phyloP scores from a whole-genome alignment of 495 filamentous ascomycete species.

The Beverwykella pulmonaria region DNA sequence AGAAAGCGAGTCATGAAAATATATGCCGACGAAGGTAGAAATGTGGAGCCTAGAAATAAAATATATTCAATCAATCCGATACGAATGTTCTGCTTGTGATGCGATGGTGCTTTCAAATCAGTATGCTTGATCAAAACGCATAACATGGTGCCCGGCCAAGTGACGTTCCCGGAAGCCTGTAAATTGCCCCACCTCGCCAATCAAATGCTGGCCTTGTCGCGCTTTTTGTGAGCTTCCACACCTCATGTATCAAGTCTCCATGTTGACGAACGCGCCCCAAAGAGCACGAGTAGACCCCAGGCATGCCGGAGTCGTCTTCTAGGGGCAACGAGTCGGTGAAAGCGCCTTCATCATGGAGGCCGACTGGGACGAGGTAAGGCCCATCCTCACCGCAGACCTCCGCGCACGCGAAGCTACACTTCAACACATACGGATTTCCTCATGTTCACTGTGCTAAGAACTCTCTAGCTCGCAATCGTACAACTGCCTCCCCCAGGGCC shows the following conservation, averaged over 20 bases:
- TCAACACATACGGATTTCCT: background rate
- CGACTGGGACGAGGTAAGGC: slow-evolving; percentile 63
- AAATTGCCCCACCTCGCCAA: slow-evolving; percentile 13
- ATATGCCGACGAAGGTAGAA: background rate
- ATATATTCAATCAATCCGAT: background rate
- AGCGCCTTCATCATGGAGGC: slow-evolving; percentile 44
- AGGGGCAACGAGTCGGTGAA: slow-evolving; percentile 19
- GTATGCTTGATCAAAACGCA: no score
- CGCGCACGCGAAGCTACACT: background rate
- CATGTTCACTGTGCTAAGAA: background rate
- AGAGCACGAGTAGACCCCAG: background rate
- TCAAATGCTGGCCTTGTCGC: background rate
- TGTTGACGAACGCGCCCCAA: background rate
- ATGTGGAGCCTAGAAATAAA: background rate
- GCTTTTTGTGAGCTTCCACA: slow-evolving; percentile 1
- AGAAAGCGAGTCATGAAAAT: background rate
- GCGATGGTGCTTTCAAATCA: no score
- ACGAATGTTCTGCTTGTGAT: no score
- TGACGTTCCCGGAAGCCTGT: background rate
- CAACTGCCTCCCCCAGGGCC: slow-evolving; percentile 66
- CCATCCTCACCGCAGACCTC: background rate
- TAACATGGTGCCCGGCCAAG: no score
- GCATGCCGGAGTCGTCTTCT: slow-evolving; percentile 6
- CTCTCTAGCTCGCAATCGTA: slow-evolving; percentile 67
- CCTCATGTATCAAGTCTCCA: background rate